Evolutionary conservation across 83 land plant species (phyloP).

Genomic region (Picea abies): DNA sequence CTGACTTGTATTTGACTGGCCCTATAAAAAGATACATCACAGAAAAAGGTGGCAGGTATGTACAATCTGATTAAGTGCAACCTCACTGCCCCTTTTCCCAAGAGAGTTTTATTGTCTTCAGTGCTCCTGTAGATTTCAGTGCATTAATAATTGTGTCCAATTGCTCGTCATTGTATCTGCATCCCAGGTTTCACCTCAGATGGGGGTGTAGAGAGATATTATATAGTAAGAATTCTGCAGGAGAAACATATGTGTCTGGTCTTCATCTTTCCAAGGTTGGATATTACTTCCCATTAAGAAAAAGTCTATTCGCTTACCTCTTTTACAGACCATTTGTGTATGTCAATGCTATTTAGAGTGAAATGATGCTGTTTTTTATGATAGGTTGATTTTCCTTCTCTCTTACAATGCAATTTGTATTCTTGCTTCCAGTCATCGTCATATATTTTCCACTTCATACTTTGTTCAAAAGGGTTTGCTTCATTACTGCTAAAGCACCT

Average conservation of each 20-base stretch:
- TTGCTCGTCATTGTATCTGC: conserved; percentile 3
- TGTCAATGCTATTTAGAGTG: neutral
- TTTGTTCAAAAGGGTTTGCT: neutral
- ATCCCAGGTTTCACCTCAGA: conserved; percentile 82
- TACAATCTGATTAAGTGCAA: neutral
- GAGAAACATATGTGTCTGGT: conserved; percentile 80
- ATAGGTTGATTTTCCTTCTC: neutral
- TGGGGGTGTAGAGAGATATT: conserved; percentile 97
- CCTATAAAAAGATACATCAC: conserved; percentile 89
- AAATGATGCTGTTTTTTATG: neutral
- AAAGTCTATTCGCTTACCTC: neutral
- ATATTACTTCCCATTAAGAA: neutral
- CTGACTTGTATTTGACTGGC: conserved; percentile 89
- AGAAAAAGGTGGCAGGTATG: conserved; percentile 94
- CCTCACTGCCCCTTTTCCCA: neutral
- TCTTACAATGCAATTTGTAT: neutral
- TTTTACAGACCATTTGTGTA: neutral
- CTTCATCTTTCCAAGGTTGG: conserved; percentile 84
- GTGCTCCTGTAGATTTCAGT: conserved; percentile 7
- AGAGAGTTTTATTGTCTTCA: neutral
- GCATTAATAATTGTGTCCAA: neutral
- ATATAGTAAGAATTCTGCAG: conserved; percentile 64
- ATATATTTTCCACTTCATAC: neutral
- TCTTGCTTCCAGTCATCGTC: neutral
- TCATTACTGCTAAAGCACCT: neutral